A percentile compares a stretch with the other conserved stretches of the same genome.
These are phyloP conservation scores for Aspergillus pseudotamarii DNA, from an alignment of 2,329 filamentous ascomycete genomes.

Conservation along the genomic window DNA sequence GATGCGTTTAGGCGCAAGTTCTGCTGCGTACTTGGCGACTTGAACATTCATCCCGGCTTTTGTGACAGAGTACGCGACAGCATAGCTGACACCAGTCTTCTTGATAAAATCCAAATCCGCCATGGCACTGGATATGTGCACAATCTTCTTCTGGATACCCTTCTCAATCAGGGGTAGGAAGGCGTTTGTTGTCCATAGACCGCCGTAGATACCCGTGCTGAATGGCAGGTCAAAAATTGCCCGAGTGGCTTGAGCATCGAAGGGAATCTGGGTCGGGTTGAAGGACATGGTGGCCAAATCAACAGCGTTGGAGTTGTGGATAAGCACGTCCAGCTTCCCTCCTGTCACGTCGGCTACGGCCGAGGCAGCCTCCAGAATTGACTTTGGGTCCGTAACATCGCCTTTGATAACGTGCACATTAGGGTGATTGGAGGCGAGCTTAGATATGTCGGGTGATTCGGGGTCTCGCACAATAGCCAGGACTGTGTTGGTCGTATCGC, in stretches of 20 bases:
- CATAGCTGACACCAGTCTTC: slow-evolving; percentile 24
- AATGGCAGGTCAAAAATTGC: slow-evolving; percentile 26
- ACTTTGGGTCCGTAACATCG: slow-evolving; percentile 32
- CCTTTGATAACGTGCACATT: slow-evolving; percentile 28
- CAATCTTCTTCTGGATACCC: slow-evolving; percentile 46
- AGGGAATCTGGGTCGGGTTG: background rate
- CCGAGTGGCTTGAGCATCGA: background rate
- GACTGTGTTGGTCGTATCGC: slow-evolving; percentile 37
- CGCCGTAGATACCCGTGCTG: slow-evolving; percentile 12
- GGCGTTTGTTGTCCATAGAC: slow-evolving; percentile 31
- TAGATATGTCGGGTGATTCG: slow-evolving; percentile 22
- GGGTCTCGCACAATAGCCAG: slow-evolving; percentile 44
- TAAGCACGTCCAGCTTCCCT: slow-evolving; percentile 46
- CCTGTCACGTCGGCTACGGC: slow-evolving; percentile 36
- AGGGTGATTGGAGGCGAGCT: slow-evolving; percentile 3
- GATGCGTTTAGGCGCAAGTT: slow-evolving; percentile 36
- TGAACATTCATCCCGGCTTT: slow-evolving; percentile 48
- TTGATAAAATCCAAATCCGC: slow-evolving; percentile 33
- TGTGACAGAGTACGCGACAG: slow-evolving; percentile 38
- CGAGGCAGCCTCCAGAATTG: slow-evolving; percentile 39
- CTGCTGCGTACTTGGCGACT: slow-evolving; percentile 45
- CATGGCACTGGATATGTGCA: slow-evolving; percentile 42
- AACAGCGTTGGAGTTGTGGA: slow-evolving; percentile 45
- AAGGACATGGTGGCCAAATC: background rate
- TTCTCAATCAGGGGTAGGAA: slow-evolving; percentile 47